Evolutionary conservation across 768 basidiomycete species (phyloP), one percentile per base, ranked within the genome.

Genomic region (Xanthoconium purpureum): DNA sequence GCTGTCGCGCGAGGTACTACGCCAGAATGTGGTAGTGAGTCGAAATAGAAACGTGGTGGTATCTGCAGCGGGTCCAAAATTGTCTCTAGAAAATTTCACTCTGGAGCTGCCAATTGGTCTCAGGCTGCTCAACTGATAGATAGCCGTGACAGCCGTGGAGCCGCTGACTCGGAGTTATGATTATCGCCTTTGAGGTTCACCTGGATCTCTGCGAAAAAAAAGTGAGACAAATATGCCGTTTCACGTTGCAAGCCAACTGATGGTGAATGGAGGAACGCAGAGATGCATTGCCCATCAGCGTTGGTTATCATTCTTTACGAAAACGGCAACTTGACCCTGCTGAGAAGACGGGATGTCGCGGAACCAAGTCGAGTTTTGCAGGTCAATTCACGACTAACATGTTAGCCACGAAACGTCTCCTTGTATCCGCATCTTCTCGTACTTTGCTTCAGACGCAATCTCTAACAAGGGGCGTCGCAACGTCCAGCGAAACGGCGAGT

Each of bases 401-500:
- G 57, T 36, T 44, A 48, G 13, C 48, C 17, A 30, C 50, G 15
- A 55, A 40, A 28, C 45, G 20, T 28, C 40, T 59, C 35, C 12
- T 55, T 28, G 33, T 44, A 37, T 59, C 47, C 10, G 3, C 32
- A 35, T 48, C 32, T 14, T 38, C 50, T 47, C 55, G 55, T 47
- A 30, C 24, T 32, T 50, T 35, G 35, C 40, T 45, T 50, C 51
- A 44, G 45, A 52, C 50, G 1, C 18, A 45, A 50, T 8, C 36
- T 14, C 33, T 52, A 20, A 42, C 53, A 13, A 65, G 63, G n/a
- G 47, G 52, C 20, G 8, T 70, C 17, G 58, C 66, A 20, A 69
- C 61, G 1, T 59, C 67, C 5, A 56, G 47, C 51, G 65, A 60
- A 52, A 50, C 60, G 46, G 67, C 38, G 29, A 63, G 67, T 59